Base-by-base conservation (phyloP, 2,329 filamentous ascomycete species). In the Cordyceps militaris region DNA sequence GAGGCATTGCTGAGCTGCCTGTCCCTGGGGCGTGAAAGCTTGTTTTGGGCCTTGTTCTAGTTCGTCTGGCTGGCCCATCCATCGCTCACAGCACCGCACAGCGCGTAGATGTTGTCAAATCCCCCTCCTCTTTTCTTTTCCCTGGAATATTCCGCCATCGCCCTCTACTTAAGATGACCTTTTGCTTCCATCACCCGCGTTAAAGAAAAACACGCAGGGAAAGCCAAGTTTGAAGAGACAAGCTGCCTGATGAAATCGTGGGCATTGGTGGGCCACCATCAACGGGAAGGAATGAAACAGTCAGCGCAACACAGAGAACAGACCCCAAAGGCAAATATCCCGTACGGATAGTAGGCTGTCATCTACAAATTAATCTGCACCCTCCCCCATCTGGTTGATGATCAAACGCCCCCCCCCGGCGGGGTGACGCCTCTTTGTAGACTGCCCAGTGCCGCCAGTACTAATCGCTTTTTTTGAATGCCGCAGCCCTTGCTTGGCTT, bases 291-390 rank as follows among this genome's bases (percentile, higher is more conserved):
- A n/a, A n/a, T n/a, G n/a, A n/a, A n/a, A n/a, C n/a, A n/a, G n/a
- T n/a, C n/a, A n/a, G n/a, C n/a, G n/a, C n/a, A n/a, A n/a, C n/a
- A n/a, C n/a, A n/a, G n/a, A n/a, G 26, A 28, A 16, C 24, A 3
- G 44, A 52, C 8, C 50, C 36, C 34, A 30, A 24, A 43, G 21
- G 13, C 48, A 51, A 24, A 51, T 21, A 21, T 16, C 11, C 34
- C 13, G 9, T 16, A 13, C 8, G 32, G 16, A 32, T 16, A 48
- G 26, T 32, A 48, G 42, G 26, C 43, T 28, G 36, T n/a, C 24
- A 30, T 53, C 50, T 32, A n/a, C n/a, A n/a, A n/a, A n/a, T n/a
- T n/a, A 54, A 44, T 44, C 51, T 43, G 13, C 50, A 53, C 50
- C 50, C 50, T 53, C 38, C 50, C 50, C 34, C 36, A 52, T 43